Base-by-base conservation (phyloP, 1,284 basidiomycete species). In the Cutaneotrichosporon cavernicola region DNA sequence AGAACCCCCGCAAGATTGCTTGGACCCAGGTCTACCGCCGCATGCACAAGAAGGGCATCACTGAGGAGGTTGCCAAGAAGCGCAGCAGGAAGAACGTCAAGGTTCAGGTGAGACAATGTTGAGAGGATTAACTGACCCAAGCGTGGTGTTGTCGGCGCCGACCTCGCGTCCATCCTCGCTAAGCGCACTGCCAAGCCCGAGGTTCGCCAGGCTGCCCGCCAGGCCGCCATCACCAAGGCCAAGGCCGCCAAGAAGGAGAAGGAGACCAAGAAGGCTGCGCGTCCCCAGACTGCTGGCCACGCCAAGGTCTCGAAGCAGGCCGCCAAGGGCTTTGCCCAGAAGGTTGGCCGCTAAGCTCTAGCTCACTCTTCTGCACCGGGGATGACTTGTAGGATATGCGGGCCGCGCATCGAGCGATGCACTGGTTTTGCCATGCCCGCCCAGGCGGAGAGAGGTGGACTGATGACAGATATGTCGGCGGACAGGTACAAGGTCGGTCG, bases 11-110 rank as follows among this genome's bases (percentile, higher is more conserved):
- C 81, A 98, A 99, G 89, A 94, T 99, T 83, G 91, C 96, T 72
- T 99, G 96, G 97, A 99, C 96, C 66, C 85, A 88, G 78, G 89
- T 94, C 66, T 99, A 92, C 89, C 91, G 96, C 75, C 75, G 93
- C 76, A 94, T 97, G 89, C 97, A 99, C 89, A 97, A 97, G 89
- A 99, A 99, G 90, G 96, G 95, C 82, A 88, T 99, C 81, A 94
- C 94, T 61, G 96, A 99, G 85, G 96, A 99, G 83, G 89, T 95
- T 62, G 92, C 94, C 79, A 99, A 98, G 93, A 97, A 97, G 87
- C 91, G 95, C 75, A 92, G 91, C 65, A 91, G 95, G 83, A 90
- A 90, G 83, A 95, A 92, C 70, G 92, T 98, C 80, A 99, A 99
- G 87, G 90, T 94, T 86, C 79, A 80, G 77, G 80, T 81, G 65